Evolutionary conservation across 2,329 filamentous ascomycete species (phyloP).

Genomic region (Diaporthe ampelina): DNA sequence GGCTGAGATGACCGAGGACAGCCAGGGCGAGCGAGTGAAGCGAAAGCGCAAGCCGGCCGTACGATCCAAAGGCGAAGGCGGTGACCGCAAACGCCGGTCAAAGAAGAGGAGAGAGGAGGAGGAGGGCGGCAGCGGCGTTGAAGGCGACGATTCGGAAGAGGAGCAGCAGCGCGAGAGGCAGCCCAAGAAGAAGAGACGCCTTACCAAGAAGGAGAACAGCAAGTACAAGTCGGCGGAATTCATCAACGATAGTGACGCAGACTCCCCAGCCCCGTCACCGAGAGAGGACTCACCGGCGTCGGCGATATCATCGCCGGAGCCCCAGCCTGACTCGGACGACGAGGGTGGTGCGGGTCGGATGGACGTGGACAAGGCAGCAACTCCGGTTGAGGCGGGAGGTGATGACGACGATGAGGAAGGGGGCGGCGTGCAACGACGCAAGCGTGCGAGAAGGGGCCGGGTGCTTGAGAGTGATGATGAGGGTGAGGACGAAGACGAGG

Average conservation of each 20-base stretch:
- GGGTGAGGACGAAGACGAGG: conserved; percentile 57
- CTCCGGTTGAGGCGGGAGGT: conserved; percentile 29
- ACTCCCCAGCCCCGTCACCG: conserved; percentile 49
- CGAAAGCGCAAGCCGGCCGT: conserved; percentile 75
- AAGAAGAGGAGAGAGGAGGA: conserved; percentile 70
- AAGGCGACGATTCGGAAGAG: conserved; percentile 62
- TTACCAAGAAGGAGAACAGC: conserved; percentile 63
- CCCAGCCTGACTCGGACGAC: conserved; percentile 48
- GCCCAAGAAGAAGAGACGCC: conserved; percentile 74
- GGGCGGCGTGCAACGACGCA: conserved; percentile 54
- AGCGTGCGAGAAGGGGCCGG: conserved; percentile 63
- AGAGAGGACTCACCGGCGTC: conserved; percentile 46
- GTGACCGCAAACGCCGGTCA: conserved; percentile 55
- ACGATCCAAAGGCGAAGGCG: conserved; percentile 48
- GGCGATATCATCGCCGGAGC: conserved; percentile 39
- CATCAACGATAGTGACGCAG: conserved; percentile 81
- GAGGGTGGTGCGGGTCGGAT: conserved; percentile 59
- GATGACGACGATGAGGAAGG: conserved; percentile 64
- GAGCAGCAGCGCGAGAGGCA: conserved; percentile 63
- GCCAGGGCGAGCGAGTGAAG: conserved; percentile 83
- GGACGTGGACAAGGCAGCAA: conserved; percentile 63
- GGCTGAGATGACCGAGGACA: conserved; percentile 85
- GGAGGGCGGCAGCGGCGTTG: conserved; percentile 60
- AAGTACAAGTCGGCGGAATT: conserved; percentile 92
- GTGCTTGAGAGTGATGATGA: conserved; percentile 69